Evolutionary conservation across 2,329 filamentous ascomycete species (phyloP).

Genomic region (Sarocladium kiliense): DNA sequence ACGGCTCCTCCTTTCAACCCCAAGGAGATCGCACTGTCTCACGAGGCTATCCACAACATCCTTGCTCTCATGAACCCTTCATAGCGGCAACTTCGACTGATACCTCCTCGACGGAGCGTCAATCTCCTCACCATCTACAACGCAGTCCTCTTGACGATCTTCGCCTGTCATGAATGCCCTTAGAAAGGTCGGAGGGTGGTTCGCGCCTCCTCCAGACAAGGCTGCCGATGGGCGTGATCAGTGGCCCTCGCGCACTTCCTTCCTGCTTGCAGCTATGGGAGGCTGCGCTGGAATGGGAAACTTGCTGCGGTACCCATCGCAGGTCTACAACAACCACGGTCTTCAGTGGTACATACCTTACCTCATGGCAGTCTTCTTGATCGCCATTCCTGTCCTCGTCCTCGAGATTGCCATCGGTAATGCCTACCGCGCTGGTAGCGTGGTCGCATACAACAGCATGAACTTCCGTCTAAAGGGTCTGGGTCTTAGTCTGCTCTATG

Average conservation of each 20-base stretch:
- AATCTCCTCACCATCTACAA: not conserved
- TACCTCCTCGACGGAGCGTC: not conserved
- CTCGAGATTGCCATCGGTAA: constrained; percentile 67
- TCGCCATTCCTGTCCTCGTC: constrained; percentile 51
- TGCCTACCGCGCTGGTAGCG: constrained; percentile 49
- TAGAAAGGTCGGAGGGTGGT: constrained; percentile 24
- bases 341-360: constrained; percentile 58
- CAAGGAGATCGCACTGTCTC: not conserved
- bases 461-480: constrained; percentile 47
- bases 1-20: not conserved
- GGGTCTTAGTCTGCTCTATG: constrained; percentile 45
- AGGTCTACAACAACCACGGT: constrained; percentile 55
- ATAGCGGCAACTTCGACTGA: not conserved
- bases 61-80: not conserved
- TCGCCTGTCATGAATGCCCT: constrained; percentile 15
- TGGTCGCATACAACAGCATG: constrained; percentile 50
- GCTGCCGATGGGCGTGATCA: constrained; percentile 42
- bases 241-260: constrained; percentile 50
- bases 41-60: not conserved
- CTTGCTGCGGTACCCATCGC: constrained; percentile 51
- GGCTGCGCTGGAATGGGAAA: constrained; percentile 55
- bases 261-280: constrained; percentile 53
- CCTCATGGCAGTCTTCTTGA: constrained; percentile 46
- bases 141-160: not conserved
- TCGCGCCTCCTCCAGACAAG: constrained; percentile 30